Base-by-base conservation (phyloP, 805 yeast genomes). In the Barnettozyma siamensis region DNA sequence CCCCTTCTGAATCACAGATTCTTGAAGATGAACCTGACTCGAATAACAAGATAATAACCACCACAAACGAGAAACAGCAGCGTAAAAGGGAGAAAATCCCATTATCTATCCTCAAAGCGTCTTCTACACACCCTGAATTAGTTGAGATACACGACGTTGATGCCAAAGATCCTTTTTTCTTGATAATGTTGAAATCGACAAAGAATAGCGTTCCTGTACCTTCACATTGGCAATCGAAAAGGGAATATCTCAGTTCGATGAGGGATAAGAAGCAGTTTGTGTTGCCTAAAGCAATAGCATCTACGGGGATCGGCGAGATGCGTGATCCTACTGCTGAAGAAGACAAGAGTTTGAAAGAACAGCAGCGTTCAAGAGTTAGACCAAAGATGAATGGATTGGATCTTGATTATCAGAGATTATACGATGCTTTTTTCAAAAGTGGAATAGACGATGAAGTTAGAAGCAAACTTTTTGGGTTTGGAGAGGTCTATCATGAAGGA, bases 81-180 rank as follows among this genome's bases (percentile, higher is more conserved):
- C 67, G 78, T 33, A 70, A 70, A 45, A 54, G 61, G 35, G 67
- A 72, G 38, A 80, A 81, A 50, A 73, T 87, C 0, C 74, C 93
- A 1, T 60, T 91, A 13, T 77, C 89, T 0, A 66, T 70, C 8
- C 65, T 91, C 39, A 91, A 89, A 57, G 69, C 83, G 1, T 58
- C 67, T 18, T 69, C 84, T 0, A 49, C 63, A 2, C 64, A 65
- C 21, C 97, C 98, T 0, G 87, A 85, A 43, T 56, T 80, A 4
- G 81, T 91, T 1, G 95, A 88, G 48, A 83, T 95, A 94, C 76
- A 67, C 51, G 98, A 93, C 59, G 82, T 80, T 2, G 93, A 89
- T 64, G 83, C 97, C 0, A 70, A 70, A 1, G 91, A 87, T 51
- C 96, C 99, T 2, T 62, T 66, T 36, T 57, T 88, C 17, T 67